Conservation (phyloP, 805 yeast species). For the Suhomyces xylopsoci region DNA sequence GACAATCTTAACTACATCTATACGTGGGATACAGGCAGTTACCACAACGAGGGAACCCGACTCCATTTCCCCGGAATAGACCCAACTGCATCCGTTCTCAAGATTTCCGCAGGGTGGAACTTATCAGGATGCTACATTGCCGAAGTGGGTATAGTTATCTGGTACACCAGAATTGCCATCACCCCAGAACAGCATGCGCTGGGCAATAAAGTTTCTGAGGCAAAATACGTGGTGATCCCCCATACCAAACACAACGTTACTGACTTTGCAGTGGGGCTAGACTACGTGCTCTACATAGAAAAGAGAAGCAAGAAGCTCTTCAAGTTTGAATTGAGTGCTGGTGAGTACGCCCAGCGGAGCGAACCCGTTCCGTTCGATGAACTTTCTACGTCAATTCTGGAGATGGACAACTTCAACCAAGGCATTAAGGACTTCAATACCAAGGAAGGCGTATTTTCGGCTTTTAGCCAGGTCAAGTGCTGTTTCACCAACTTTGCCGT, state of each 20-base stretch:
- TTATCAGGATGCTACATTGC: conserved; percentile 48
- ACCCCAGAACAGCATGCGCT: conserved; percentile 17
- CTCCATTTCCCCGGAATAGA: conserved; percentile 36
- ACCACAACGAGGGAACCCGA: conserved; percentile 37
- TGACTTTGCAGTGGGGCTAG: conserved; percentile 58
- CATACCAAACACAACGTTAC: conserved; percentile 37
- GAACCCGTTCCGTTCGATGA: conserved; percentile 7
- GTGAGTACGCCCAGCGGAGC: conserved; percentile 8
- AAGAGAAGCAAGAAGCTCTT: conserved; percentile 42
- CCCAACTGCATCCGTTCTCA: conserved; percentile 30
- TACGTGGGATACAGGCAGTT: conserved; percentile 57
- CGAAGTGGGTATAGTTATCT: conserved; percentile 53
- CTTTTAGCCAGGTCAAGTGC: conserved; percentile 52
- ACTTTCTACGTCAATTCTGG: conserved; percentile 5
- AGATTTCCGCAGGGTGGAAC: conserved; percentile 68
- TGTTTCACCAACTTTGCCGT: conserved; percentile 53
- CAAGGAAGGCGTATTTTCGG: conserved; percentile 18
- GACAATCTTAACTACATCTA: conserved; percentile 49
- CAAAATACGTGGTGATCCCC: conserved; percentile 42
- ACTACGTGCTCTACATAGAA: conserved; percentile 45
- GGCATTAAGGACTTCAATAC: conserved; percentile 23
- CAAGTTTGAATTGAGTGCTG: conserved; percentile 29
- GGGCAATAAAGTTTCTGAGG: conserved; percentile 21
- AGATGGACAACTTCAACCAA: conserved; percentile 27
- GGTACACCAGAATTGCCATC: conserved; percentile 41